phyloP scores from a whole-genome alignment of 805 yeast species.

The Yamadazyma olivae region DNA sequence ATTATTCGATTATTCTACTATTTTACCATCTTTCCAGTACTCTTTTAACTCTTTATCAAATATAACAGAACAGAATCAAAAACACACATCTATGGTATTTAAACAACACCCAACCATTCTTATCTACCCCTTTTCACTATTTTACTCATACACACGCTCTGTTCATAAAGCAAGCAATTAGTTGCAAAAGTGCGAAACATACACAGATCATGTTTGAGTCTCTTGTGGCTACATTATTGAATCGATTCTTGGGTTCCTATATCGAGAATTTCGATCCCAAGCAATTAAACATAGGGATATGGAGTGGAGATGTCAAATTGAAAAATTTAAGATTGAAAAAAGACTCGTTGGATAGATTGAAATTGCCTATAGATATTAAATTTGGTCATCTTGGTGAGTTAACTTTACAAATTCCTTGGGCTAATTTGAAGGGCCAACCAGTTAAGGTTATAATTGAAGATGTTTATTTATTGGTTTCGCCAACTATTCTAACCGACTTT shows the following conservation, averaged over 20 bases:
- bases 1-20: too few species aligned
- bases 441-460: conserved; percentile 86
- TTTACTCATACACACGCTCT: too few species aligned
- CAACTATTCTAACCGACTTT: conserved; percentile 53
- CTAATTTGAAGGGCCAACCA: conserved; percentile 88
- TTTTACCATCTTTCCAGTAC: too few species aligned
- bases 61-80: too few species aligned
- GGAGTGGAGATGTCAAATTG: conserved; percentile 95
- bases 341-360: conserved; percentile 83
- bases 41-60: too few species aligned
- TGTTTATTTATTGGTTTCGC: conserved; percentile 78
- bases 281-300: conserved; percentile 91
- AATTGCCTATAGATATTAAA: conserved; percentile 81
- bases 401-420: conserved; percentile 94
- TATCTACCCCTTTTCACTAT: too few species aligned
- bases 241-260: conserved; percentile 64
- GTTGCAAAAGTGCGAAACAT: too few species aligned
- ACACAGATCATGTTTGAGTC: conserved; percentile 73
- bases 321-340: conserved; percentile 74
- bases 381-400: conserved; percentile 90
- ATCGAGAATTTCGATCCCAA: conserved; percentile 95
- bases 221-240: conserved; percentile 59
- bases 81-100: too few species aligned
- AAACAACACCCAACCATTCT: too few species aligned
- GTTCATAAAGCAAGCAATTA: too few species aligned